Evolutionary conservation across 306 rosid genomes (phyloP), one percentile per base, ranked within the genome.

Genomic region (Sesbania bispinosa): DNA sequence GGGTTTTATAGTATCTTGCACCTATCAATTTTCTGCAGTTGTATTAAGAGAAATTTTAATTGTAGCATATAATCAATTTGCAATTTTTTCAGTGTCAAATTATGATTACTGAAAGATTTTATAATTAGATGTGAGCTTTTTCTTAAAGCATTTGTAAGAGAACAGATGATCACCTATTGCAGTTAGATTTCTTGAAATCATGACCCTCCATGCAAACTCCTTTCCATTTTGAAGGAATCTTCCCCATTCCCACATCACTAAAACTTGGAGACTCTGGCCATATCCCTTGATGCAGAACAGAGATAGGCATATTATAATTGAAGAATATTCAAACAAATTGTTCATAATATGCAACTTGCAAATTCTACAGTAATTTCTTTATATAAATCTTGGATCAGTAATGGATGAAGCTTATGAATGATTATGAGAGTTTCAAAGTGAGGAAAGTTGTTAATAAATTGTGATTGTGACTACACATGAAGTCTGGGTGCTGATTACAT

Each of bases 231-330:
- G 87, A 64, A 74, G 98, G 98, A 66, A 93, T 81, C 60, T 86
- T 78, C 14, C 90, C 90, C 69, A 90, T 58, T 41, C 96, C 97
- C 26, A 78, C 77, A 43, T 90, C 98, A 29, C 58, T 78, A 76
- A 93, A 93, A 77, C 97, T 88, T 52, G 90, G 90, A 76, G 92
- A 87, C 81, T 93, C 98, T 1, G 98, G 98, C 97, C 97, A 90
- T 76, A 93, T 90, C 15, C 98, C 98, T 90, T 45, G 46, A 50
- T 41, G 38, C 14, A 79, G 2, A 69, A 72, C 14, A 82, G 3
- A 59, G 2, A 74, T 2, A 65, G 21, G 50, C 8, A 62, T 19
- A 24, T 52, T 19, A 61, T 30, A 42, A 21, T 27, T 78, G 15
- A 43, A 45, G 4, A 52, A 29, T 21, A 13, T 60, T 48, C 55